Conservation (phyloP, 2,329 filamentous ascomycete genomes). For the Graphilbum ipis-grandicollis region DNA sequence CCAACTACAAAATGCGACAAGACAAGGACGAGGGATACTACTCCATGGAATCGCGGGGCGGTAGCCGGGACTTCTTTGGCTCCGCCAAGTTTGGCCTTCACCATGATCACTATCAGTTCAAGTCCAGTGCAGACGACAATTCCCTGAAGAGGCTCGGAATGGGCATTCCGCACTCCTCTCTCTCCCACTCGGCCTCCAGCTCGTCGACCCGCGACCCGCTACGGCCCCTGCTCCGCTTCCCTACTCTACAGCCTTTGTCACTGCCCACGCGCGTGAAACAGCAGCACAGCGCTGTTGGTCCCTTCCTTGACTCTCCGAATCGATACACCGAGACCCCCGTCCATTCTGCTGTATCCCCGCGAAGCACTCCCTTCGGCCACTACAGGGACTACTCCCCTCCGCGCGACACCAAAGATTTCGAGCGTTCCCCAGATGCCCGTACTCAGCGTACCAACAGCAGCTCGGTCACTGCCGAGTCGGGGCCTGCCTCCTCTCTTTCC, state of each 20-base stretch:
- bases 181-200: conserved; percentile 21
- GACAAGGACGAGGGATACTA: conserved; percentile 11
- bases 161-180: conserved; percentile 9
- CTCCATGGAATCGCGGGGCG: conserved; percentile 7
- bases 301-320: conserved; percentile 25
- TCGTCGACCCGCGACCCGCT: conserved; percentile 17
- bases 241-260: conserved; percentile 26
- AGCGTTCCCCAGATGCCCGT: conserved; percentile 27
- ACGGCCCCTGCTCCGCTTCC: conserved; percentile 14
- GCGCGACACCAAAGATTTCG: conserved; percentile 24
- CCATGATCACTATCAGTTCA: conserved; percentile 31
- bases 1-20: conserved; percentile 9
- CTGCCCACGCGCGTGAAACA: conserved; percentile 25
- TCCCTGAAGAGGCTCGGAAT: conserved; percentile 38
- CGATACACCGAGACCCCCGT: conserved; percentile 27
- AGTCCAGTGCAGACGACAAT: conserved; percentile 26
- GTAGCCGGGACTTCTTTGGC: conserved; percentile 3
- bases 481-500: conserved; percentile 3
- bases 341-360: conserved; percentile 30
- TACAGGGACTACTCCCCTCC: conserved; percentile 16
- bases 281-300: conserved; percentile 6
- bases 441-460: conserved; percentile 31
- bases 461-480: conserved; percentile 23
- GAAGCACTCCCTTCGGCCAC: conserved; percentile 23
- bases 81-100: conserved; percentile 28